Percentiles rank a stretch among this genome's conserved stretches.
These are phyloP conservation scores for Neofusicoccum cordaticola DNA, from an alignment of 2,329 filamentous ascomycete genomes.

Conservation along the genomic window DNA sequence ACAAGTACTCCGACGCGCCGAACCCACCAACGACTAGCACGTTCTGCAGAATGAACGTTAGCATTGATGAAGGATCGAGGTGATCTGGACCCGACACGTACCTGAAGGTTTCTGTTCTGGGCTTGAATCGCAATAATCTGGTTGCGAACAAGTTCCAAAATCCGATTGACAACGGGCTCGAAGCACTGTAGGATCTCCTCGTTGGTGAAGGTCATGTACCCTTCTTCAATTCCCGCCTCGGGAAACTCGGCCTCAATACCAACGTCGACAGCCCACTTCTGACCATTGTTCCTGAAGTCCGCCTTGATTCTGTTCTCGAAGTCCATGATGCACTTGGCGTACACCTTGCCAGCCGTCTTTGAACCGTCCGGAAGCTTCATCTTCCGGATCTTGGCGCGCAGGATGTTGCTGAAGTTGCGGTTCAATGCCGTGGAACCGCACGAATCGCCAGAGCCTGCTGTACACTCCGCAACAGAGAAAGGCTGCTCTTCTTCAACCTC, in stretches of 20 bases:
- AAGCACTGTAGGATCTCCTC: constrained; percentile 99
- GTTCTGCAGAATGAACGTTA: constrained; percentile 53
- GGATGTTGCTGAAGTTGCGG: constrained; percentile 96
- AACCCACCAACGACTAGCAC: constrained; percentile 97
- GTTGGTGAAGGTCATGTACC: constrained; percentile 99
- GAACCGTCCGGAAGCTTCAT: constrained; percentile 98
- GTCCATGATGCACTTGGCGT: constrained; percentile 99
- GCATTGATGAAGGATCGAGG: background rate
- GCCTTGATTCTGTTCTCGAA: constrained; percentile 99
- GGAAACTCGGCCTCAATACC: constrained; percentile 98
- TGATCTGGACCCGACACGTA: constrained; percentile 33
- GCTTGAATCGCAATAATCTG: constrained; percentile 99
- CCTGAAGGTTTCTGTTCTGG: constrained; percentile 86
- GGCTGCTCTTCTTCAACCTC: constrained; percentile 97
- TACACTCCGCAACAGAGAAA: constrained; percentile 96
- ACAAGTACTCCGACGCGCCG: constrained; percentile 96
- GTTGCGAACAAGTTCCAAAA: constrained; percentile 91
- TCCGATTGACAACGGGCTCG: constrained; percentile 95
- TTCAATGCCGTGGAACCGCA: constrained; percentile 98
- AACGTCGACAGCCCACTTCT: constrained; percentile 98
- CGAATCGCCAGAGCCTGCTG: constrained; percentile 93
- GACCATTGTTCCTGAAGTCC: constrained; percentile 97
- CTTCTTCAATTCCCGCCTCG: constrained; percentile 95
- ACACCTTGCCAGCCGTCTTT: constrained; percentile 95
- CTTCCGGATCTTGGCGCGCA: constrained; percentile 95